phyloP scores from a whole-genome alignment of 768 basidiomycete species.

The Gloeostereum incarnatum region DNA sequence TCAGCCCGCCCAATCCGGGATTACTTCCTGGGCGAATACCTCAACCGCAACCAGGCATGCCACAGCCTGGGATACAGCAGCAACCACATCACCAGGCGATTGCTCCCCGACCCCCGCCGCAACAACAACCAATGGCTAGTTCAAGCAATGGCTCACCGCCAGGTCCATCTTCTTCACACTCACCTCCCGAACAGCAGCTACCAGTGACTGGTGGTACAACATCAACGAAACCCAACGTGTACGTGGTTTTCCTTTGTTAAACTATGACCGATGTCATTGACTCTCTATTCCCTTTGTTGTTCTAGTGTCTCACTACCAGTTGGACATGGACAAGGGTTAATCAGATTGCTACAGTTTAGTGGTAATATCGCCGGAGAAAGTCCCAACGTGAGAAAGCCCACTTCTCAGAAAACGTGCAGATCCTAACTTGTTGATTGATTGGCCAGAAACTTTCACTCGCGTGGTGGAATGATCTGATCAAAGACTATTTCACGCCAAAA shows the following conservation, averaged over 20 bases:
- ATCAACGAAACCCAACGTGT: constrained; percentile 7
- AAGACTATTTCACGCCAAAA: constrained; percentile 61
- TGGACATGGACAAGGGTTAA: constrained; percentile 54
- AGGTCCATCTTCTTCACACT: not conserved
- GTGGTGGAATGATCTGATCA: constrained; percentile 60
- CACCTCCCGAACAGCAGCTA: not conserved
- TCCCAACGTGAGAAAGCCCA: constrained; percentile 23
- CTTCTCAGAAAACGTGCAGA: constrained; percentile 1
- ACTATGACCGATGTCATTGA: constrained; percentile 3
- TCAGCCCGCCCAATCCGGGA: too few species aligned
- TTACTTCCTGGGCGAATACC: too few species aligned
- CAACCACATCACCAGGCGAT: constrained; percentile 14
- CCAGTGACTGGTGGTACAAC: too few species aligned
- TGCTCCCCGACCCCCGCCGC: constrained; percentile 20
- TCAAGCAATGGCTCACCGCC: too few species aligned
- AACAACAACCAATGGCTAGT: too few species aligned
- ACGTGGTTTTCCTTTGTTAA: constrained; percentile 1
- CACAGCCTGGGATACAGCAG: constrained; percentile 11
- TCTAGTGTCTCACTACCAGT: constrained; percentile 17
- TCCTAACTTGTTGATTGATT: constrained; percentile 6
- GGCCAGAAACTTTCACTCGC: constrained; percentile 50
- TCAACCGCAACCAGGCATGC: too few species aligned
- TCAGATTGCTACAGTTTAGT: constrained; percentile 63
- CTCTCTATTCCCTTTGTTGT: constrained; percentile 1
- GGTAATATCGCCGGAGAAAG: constrained; percentile 49